phyloP scores from a whole-genome alignment of 139 green algal genomes.

The Auxenochlorella pyrenoidosa region DNA sequence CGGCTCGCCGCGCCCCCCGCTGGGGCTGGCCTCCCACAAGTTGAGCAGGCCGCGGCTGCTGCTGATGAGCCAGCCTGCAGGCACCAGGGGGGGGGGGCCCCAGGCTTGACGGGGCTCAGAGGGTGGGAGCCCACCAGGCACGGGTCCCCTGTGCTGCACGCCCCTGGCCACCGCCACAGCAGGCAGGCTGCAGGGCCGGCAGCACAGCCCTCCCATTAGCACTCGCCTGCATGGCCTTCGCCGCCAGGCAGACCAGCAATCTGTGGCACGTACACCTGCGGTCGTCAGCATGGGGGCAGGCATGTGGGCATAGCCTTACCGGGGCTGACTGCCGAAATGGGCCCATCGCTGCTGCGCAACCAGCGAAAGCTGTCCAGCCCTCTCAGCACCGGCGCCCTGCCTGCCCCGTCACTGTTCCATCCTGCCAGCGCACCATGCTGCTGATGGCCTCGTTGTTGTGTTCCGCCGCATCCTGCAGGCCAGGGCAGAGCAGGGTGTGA shows the following conservation, averaged over 20 bases:
- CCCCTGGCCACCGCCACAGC: too few relatives aligned
- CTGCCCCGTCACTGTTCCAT: too few relatives aligned
- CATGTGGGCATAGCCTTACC: too few relatives aligned
- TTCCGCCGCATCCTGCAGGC: slow-evolving; percentile 3
- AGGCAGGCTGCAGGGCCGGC: not conserved
- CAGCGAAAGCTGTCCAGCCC: not conserved
- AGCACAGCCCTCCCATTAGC: slow-evolving; percentile 43
- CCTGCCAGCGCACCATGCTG: slow-evolving; percentile 3
- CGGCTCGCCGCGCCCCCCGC: slow-evolving; percentile 48
- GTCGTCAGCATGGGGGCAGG: not conserved
- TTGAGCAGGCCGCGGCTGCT: slow-evolving; percentile 64
- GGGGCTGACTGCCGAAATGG: too few relatives aligned
- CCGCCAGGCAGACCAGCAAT: slow-evolving; percentile 36
- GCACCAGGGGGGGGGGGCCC: not conserved
- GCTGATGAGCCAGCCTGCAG: slow-evolving; percentile 52
- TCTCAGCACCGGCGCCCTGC: too few relatives aligned
- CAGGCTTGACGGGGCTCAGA: too few relatives aligned
- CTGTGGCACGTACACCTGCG: slow-evolving; percentile 22
- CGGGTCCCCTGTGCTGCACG: too few relatives aligned
- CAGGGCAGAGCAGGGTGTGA: not conserved
- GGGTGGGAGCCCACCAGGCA: not conserved
- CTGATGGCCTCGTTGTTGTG: slow-evolving; percentile 11
- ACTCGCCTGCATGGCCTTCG: slow-evolving; percentile 36
- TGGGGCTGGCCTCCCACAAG: slow-evolving; percentile 71
- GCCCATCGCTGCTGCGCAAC: not conserved